Evolutionary conservation across 192 early-diverging fungal species (phyloP).

Genomic region (Linnemannia exigua): DNA sequence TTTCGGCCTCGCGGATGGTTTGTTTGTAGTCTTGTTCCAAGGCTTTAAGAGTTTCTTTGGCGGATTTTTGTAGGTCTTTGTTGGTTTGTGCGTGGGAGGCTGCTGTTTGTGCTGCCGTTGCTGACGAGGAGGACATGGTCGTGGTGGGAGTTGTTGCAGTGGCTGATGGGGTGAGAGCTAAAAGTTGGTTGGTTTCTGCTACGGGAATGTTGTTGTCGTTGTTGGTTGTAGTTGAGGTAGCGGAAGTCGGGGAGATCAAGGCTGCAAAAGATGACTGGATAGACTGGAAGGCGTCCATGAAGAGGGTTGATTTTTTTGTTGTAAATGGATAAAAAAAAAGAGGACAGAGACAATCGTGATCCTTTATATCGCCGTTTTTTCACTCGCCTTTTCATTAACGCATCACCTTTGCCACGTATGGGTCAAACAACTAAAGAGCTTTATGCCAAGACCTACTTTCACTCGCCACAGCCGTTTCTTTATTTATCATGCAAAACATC

Average conservation of each 20-base stretch:
- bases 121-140: neutral
- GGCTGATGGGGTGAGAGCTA: neutral
- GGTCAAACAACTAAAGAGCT: no score
- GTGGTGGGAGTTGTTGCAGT: neutral
- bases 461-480: neutral
- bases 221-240: neutral
- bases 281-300: neutral
- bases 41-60: conserved; percentile 26
- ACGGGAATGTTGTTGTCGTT: neutral
- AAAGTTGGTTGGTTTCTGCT: neutral
- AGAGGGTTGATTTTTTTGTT: neutral
- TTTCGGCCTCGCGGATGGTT: conserved; percentile 39
- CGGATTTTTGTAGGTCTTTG: conserved; percentile 18
- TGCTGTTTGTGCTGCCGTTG: neutral
- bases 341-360: no score
- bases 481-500: neutral
- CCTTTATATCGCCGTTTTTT: neutral
- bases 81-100: neutral
- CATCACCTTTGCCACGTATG: no score
- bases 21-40: conserved; percentile 46
- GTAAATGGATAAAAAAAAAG: neutral
- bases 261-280: neutral
- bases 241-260: neutral
- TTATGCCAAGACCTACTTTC: neutral
- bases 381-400: neutral